phyloP scores from a whole-genome alignment of 2,329 filamentous ascomycete species.

The Lecanicillium sp. region DNA sequence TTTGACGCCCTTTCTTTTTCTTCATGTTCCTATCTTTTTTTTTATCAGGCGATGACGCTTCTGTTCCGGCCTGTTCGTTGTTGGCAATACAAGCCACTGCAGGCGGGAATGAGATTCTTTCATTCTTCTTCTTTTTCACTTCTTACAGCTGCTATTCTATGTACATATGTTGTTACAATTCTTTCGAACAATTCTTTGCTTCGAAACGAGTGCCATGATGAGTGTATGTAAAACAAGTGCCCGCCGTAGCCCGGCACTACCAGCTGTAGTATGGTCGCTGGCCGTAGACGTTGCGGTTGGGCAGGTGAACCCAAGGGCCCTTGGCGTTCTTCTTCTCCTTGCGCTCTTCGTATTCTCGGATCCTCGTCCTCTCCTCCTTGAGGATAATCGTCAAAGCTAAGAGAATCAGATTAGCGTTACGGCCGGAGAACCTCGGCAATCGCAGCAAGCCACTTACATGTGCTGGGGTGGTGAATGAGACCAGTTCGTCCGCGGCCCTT shows the following conservation, averaged over 20 bases:
- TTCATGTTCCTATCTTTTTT: constrained; percentile 2
- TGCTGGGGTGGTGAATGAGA: constrained; percentile 62
- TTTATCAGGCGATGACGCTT: not conserved
- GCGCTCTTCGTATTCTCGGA: constrained; percentile 73
- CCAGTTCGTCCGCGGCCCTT: constrained; percentile 70
- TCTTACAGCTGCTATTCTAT: constrained; percentile 21
- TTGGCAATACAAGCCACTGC: constrained; percentile 18
- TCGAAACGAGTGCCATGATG: not conserved
- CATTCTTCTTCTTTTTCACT: not conserved
- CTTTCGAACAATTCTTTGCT: constrained; percentile 18
- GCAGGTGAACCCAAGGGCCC: constrained; percentile 81
- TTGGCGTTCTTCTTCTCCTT: constrained; percentile 67
- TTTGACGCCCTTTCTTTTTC: not conserved
- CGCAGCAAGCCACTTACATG: constrained; percentile 51
- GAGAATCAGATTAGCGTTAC: constrained; percentile 17
- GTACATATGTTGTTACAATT: constrained; percentile 31
- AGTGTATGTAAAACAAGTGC: not conserved
- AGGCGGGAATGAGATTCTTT: not conserved
- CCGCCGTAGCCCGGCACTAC: too few species aligned
- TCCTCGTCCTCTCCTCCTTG: constrained; percentile 89
- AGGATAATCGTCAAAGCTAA: constrained; percentile 71
- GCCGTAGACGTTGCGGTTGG: constrained; percentile 74
- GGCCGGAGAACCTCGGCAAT: not conserved
- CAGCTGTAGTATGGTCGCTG: constrained; percentile 90
- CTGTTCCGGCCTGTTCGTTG: not conserved